Percentiles rank a stretch among this genome's conserved stretches.
phyloP scores from a whole-genome alignment of 441 rosid species.

The Brassica hybrid region DNA sequence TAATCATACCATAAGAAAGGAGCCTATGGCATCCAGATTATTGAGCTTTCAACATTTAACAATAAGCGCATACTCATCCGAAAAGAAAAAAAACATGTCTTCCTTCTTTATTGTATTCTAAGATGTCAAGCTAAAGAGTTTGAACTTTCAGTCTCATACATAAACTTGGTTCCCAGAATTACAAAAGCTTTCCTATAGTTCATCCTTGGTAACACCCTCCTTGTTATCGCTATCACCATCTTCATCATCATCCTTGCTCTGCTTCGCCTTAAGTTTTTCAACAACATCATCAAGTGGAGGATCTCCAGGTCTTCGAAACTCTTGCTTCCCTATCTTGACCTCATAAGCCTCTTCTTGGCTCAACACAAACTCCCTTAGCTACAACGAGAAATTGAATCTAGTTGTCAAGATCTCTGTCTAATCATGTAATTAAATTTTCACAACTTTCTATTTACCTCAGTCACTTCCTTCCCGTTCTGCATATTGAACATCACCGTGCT shows the following conservation, averaged over 20 bases:
- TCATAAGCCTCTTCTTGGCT: conserved; percentile 84
- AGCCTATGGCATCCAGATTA: conserved; percentile 46
- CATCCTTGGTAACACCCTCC: conserved; percentile 46
- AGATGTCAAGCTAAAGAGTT: conserved; percentile 13
- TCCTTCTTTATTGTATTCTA: conserved; percentile 15
- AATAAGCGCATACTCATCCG: conserved; percentile 42
- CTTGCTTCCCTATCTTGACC: conserved; percentile 77
- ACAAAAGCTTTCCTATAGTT: conserved; percentile 49
- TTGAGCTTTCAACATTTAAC: no score
- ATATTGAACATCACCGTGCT: conserved; percentile 86
- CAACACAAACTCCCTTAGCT: conserved; percentile 85
- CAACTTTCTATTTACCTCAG: conserved; percentile 54
- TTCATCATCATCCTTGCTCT: conserved; percentile 36
- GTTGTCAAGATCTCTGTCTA: neutral
- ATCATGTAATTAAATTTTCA: neutral
- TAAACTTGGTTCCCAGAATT: neutral
- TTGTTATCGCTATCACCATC: conserved; percentile 17
- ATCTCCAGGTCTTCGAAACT: conserved; percentile 79
- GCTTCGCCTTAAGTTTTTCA: conserved; percentile 48
- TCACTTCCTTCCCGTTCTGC: conserved; percentile 58
- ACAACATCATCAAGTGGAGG: conserved; percentile 75
- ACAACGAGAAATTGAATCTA: neutral
- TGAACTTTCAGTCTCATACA: neutral
- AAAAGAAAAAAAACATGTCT: neutral
- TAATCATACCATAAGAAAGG: conserved; percentile 68